phyloP scores from a whole-genome alignment of 495 filamentous ascomycete species.

The Penicillium arizonense region DNA sequence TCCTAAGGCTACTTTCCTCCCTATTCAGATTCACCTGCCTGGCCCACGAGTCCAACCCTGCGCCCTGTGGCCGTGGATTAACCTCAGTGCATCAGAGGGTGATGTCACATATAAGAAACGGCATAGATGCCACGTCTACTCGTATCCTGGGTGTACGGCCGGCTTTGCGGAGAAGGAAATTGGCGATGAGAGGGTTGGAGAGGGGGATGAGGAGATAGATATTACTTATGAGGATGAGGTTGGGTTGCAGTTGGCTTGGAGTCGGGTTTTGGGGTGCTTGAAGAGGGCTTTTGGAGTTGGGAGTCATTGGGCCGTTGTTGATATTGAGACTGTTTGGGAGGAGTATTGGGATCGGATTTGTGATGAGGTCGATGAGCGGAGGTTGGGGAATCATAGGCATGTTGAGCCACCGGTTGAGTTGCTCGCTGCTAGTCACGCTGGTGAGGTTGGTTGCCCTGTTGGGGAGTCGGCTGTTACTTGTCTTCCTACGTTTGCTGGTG shows the following conservation, averaged over 20 bases:
- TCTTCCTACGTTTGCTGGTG: constrained; percentile 37
- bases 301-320: constrained; percentile 44
- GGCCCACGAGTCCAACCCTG: constrained; percentile 46
- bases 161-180: constrained; percentile 52
- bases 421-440: constrained; percentile 3
- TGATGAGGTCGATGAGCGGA: constrained; percentile 9
- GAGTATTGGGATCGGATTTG: constrained; percentile 39
- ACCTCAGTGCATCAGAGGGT: constrained; percentile 13
- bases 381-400: not conserved
- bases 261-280: constrained; percentile 47
- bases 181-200: constrained; percentile 20
- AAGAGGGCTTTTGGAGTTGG: constrained; percentile 54
- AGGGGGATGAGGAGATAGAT: constrained; percentile 2
- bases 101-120: constrained; percentile 39
- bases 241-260: constrained; percentile 54
- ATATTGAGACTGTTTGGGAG: constrained; percentile 61
- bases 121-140: constrained; percentile 43
- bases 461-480: constrained; percentile 22
- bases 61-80: constrained; percentile 28
- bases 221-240: constrained; percentile 29
- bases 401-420: constrained; percentile 8
- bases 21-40: constrained; percentile 50
- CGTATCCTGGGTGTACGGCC: constrained; percentile 42
- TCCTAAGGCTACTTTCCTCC: constrained; percentile 39
- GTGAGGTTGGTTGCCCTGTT: constrained; percentile 5